Percentiles rank a stretch among this genome's conserved stretches.
Evolutionary conservation across 805 yeast genomes (phyloP).

Genomic region (Wickerhamiella bombiphila): DNA sequence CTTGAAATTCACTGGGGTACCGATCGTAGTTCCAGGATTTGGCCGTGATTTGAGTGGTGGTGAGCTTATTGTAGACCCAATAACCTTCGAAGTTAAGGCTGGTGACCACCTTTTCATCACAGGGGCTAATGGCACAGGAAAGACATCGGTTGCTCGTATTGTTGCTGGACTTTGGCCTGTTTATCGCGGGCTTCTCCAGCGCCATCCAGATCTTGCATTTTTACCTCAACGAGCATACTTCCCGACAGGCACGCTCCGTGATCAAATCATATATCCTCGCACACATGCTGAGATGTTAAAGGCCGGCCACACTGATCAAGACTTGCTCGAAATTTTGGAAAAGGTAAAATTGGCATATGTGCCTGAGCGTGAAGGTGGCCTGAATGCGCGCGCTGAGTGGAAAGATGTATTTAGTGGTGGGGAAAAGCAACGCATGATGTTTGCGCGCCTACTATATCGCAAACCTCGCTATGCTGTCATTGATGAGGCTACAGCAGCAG

Average conservation of each 20-base stretch:
- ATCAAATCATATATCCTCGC: slow-evolving; percentile 80
- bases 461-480: slow-evolving; percentile 67
- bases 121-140: slow-evolving; percentile 85
- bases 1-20: slow-evolving; percentile 68
- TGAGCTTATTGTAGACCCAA: slow-evolving; percentile 42
- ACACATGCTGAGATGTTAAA: slow-evolving; percentile 52
- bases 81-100: slow-evolving; percentile 45
- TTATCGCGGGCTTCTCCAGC: slow-evolving; percentile 65
- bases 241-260: slow-evolving; percentile 66
- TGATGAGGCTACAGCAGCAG: slow-evolving; percentile 92
- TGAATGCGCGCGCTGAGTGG: slow-evolving; percentile 51
- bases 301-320: slow-evolving; percentile 54
- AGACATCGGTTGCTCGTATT: slow-evolving; percentile 69
- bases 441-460: slow-evolving; percentile 72
- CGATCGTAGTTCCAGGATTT: slow-evolving; percentile 56
- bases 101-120: slow-evolving; percentile 63
- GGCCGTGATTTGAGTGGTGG: slow-evolving; percentile 28
- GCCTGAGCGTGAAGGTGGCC: slow-evolving; percentile 45
- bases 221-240: slow-evolving; percentile 83
- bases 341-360: slow-evolving; percentile 74
- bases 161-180: slow-evolving; percentile 88
- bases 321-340: slow-evolving; percentile 47
- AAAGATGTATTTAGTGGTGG: slow-evolving; percentile 92
- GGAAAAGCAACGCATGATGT: slow-evolving; percentile 78
- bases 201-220: slow-evolving; percentile 51